Evolutionary conservation across 2,329 filamentous ascomycete species (phyloP).

Genomic region (Balansia obtecta): DNA sequence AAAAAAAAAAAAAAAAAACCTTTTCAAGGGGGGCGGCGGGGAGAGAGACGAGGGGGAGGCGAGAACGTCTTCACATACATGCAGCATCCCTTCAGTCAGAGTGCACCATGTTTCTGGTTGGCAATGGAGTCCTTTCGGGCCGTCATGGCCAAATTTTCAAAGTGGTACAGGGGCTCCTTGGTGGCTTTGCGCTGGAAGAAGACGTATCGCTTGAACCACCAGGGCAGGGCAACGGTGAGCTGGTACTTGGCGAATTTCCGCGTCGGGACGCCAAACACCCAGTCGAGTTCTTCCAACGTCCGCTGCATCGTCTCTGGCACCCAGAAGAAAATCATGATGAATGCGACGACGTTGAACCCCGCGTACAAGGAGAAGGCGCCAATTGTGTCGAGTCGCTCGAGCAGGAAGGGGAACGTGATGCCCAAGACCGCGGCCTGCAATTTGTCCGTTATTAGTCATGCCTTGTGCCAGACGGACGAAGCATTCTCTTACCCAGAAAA

Average conservation of each 20-base stretch:
- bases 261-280: constrained; percentile 34
- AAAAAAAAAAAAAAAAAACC: too few species aligned
- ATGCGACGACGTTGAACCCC: constrained; percentile 40
- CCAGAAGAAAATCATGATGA: constrained; percentile 39
- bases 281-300: constrained; percentile 38
- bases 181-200: constrained; percentile 19
- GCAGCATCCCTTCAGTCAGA: constrained; percentile 1
- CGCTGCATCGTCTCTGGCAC: constrained; percentile 42
- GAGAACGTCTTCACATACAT: too few species aligned
- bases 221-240: constrained; percentile 19
- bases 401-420: constrained; percentile 38
- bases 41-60: too few species aligned
- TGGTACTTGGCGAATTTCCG: constrained; percentile 29
- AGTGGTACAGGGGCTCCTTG: constrained; percentile 25
- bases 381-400: constrained; percentile 20
- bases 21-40: too few species aligned
- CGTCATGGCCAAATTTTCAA: constrained; percentile 15
- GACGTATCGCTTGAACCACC: constrained; percentile 20
- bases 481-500: constrained; percentile 29
- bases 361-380: constrained; percentile 39
- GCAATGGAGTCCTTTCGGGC: background rate
- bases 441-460: background rate
- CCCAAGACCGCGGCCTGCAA: constrained; percentile 32
- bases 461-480: background rate
- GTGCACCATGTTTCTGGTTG: constrained; percentile 1